A percentile compares a stretch with the other conserved stretches of the same genome.
Conservation (phyloP, 139 green algal species). For the Closterium sp. region DNA sequence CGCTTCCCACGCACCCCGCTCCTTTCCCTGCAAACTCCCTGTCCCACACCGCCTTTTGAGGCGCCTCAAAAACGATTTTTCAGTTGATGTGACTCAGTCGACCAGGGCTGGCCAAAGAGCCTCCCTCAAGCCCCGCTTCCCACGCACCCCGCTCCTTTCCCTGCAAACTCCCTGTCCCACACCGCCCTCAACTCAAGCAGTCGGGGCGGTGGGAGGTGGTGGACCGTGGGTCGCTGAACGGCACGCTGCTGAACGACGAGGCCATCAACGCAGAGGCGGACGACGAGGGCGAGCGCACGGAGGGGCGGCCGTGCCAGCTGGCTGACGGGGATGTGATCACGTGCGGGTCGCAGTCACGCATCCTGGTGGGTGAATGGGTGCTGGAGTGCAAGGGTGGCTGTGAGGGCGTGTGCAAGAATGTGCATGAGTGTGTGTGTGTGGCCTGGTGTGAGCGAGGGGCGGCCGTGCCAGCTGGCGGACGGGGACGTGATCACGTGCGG, state of each 20-base stretch:
- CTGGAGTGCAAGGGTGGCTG: background rate
- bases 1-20: background rate
- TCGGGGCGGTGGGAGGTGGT: constrained; percentile 35
- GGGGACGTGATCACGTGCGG: background rate
- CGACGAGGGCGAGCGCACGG: background rate
- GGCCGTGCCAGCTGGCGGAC: background rate
- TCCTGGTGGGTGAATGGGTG: background rate
- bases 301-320: background rate
- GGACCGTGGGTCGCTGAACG: constrained; percentile 41
- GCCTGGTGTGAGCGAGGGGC: too few relatives aligned
- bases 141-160: background rate
- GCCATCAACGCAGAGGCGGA: background rate
- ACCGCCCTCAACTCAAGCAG: background rate
- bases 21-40: background rate
- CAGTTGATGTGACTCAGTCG: too few relatives aligned
- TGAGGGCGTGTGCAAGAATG: background rate
- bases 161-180: background rate
- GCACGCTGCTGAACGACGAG: constrained; percentile 32
- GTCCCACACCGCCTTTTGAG: background rate
- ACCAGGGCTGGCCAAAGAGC: too few relatives aligned
- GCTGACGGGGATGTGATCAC: background rate
- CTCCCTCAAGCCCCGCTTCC: too few relatives aligned
- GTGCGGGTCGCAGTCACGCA: background rate
- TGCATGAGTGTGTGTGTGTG: constrained; percentile 1
- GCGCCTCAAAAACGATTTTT: too few relatives aligned